These are phyloP conservation scores for Allium sativum DNA, from an alignment of 106 monocot species.

Conservation along the genomic window DNA sequence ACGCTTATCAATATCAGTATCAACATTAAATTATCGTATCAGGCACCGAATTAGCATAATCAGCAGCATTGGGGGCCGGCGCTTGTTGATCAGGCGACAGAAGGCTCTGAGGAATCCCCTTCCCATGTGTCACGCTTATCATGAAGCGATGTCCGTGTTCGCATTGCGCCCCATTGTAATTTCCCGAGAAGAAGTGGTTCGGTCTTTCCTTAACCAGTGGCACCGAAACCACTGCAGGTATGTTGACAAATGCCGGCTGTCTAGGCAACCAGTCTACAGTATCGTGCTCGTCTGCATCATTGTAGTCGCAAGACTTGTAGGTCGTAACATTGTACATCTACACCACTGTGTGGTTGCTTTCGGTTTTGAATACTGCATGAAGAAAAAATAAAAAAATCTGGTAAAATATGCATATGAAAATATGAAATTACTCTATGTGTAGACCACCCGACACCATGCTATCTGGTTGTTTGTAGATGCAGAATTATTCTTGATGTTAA, in stretches of 20 bases:
- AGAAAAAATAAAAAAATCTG: too few species aligned
- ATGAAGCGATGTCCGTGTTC: constrained; percentile 61
- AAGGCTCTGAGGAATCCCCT: constrained; percentile 63
- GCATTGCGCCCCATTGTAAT: constrained; percentile 93
- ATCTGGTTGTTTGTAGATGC: too few species aligned
- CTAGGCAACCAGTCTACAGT: constrained; percentile 58
- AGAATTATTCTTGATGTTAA: too few species aligned
- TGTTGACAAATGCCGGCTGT: constrained; percentile 29
- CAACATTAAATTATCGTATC: constrained; percentile 38
- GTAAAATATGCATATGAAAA: not conserved
- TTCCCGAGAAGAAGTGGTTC: constrained; percentile 79
- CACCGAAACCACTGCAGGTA: constrained; percentile 43
- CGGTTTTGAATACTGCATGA: constrained; percentile 85
- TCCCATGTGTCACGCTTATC: constrained; percentile 56
- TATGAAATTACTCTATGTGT: too few species aligned
- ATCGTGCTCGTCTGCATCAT: constrained; percentile 42
- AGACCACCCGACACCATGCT: too few species aligned
- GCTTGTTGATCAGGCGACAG: not conserved
- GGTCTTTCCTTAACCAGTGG: constrained; percentile 64
- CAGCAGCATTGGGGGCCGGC: constrained; percentile 19
- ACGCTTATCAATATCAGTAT: too few species aligned
- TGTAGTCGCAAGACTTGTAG: constrained; percentile 56
- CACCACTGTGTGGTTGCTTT: constrained; percentile 85
- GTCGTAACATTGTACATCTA: constrained; percentile 76
- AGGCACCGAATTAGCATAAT: constrained; percentile 17